Conservation (phyloP, 805 yeast genomes). For the Lachancea kluyveri region DNA sequence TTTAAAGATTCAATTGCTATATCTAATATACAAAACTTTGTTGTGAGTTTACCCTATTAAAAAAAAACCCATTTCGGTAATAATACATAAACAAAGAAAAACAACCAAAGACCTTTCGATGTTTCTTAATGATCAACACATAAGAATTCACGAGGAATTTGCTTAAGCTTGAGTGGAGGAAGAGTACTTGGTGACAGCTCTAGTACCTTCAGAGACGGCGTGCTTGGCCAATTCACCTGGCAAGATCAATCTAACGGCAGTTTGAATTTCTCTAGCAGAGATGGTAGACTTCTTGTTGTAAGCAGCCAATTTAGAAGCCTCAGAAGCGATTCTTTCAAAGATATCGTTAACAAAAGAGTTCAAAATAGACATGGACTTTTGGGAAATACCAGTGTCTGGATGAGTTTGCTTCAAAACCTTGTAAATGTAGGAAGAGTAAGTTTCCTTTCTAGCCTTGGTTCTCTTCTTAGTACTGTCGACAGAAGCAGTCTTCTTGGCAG, state of each 20-base stretch:
- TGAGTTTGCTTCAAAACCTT: constrained; percentile 94
- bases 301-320: constrained; percentile 93
- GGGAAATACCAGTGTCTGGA: constrained; percentile 97
- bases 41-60: constrained; percentile 5
- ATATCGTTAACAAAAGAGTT: constrained; percentile 94
- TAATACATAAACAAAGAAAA: constrained; percentile 6
- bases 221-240: constrained; percentile 97
- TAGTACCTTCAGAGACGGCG: constrained; percentile 93
- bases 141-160: constrained; percentile 1
- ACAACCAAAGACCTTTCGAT: constrained; percentile 2
- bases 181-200: constrained; percentile 91
- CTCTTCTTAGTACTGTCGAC: constrained; percentile 78
- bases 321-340: constrained; percentile 91
- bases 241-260: constrained; percentile 89
- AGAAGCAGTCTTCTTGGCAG: constrained; percentile 81
- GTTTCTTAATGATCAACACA: not conserved
- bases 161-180: constrained; percentile 37
- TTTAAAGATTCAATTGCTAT: constrained; percentile 1
- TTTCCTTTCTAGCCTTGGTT: constrained; percentile 88
- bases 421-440: constrained; percentile 93
- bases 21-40: constrained; percentile 7
- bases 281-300: constrained; percentile 94
- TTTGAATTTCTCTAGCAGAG: constrained; percentile 93
- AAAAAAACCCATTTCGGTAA: constrained; percentile 9
- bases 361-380: constrained; percentile 94